Evolutionary conservation across 176 grass and related monocot genomes (phyloP).

Genomic region (Oryza glaberrima): DNA sequence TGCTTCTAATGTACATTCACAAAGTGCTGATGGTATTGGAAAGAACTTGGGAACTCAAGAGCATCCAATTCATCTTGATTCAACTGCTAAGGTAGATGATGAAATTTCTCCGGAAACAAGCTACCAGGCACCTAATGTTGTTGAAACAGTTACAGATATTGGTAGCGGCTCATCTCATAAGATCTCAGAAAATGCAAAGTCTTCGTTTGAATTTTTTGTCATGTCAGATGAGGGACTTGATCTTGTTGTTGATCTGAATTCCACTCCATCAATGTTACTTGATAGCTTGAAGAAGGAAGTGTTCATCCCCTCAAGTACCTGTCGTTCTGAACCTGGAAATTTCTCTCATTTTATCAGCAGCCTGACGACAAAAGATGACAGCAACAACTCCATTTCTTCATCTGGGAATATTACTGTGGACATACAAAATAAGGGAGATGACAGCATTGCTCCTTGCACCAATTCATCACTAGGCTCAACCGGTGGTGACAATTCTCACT

Average conservation of each 20-base stretch:
- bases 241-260: conserved; percentile 82
- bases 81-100: conserved; percentile 31
- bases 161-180: conserved; percentile 40
- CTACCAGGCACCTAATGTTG: conserved; percentile 27
- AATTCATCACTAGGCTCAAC: conserved; percentile 79
- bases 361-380: conserved; percentile 53
- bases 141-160: conserved; percentile 42
- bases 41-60: conserved; percentile 31
- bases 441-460: conserved; percentile 44
- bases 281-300: conserved; percentile 63
- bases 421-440: conserved; percentile 48
- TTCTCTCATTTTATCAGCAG: conserved; percentile 53
- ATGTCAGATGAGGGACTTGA: conserved; percentile 76
- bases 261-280: conserved; percentile 56
- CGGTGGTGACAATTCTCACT: conserved; percentile 58
- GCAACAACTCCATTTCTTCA: conserved; percentile 35
- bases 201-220: conserved; percentile 76
- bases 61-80: conserved; percentile 36
- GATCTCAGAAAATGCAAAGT: conserved; percentile 39
- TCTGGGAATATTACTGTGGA: conserved; percentile 44
- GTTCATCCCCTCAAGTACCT: conserved; percentile 34
- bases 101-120: conserved; percentile 34
- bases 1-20: conserved; percentile 38
- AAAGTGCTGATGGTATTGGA: conserved; percentile 38
- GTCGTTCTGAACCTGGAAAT: conserved; percentile 43